A percentile compares a stretch with the other conserved stretches of the same genome.
These are phyloP conservation scores for Radiomyces spectabilis DNA, from an alignment of 192 early-diverging fungal species.

Conservation along the genomic window DNA sequence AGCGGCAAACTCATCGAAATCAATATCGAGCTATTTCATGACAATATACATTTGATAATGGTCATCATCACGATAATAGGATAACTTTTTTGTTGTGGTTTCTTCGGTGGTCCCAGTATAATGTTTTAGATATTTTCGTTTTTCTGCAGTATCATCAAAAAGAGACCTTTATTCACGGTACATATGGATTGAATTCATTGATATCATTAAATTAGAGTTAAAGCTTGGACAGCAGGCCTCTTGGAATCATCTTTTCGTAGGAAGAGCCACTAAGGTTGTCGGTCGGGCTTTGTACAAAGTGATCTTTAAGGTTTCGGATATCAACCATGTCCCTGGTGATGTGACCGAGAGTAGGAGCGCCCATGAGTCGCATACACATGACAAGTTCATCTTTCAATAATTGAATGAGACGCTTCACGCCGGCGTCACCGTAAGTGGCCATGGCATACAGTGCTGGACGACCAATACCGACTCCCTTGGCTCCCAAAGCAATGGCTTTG, in stretches of 20 bases:
- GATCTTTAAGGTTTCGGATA: conserved; percentile 28
- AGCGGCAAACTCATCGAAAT: no score
- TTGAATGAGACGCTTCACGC: conserved; percentile 69
- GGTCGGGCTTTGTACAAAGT: conserved; percentile 15
- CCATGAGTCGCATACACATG: conserved; percentile 71
- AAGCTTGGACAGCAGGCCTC: conserved; percentile 15
- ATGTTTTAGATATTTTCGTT: no score
- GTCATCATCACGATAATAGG: no score
- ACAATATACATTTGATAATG: no score
- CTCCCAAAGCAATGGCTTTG: conserved; percentile 94
- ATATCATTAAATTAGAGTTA: conserved; percentile 5
- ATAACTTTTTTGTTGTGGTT: neutral
- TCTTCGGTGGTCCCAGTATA: no score
- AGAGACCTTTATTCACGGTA: no score
- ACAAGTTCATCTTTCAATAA: conserved; percentile 83
- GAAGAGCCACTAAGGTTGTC: conserved; percentile 14
- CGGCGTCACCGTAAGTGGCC: conserved; percentile 72
- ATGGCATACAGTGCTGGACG: conserved; percentile 64
- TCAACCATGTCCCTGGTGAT: conserved; percentile 51
- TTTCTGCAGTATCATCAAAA: no score
- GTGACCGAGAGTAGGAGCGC: conserved; percentile 55
- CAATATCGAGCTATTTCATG: no score
- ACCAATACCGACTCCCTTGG: conserved; percentile 84
- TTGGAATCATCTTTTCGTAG: conserved; percentile 21
- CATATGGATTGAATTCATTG: no score